Percentiles rank a stretch among this genome's conserved stretches.
Evolutionary conservation across 2,329 filamentous ascomycete genomes (phyloP).

Genomic region (Biscogniauxia mediterranea): DNA sequence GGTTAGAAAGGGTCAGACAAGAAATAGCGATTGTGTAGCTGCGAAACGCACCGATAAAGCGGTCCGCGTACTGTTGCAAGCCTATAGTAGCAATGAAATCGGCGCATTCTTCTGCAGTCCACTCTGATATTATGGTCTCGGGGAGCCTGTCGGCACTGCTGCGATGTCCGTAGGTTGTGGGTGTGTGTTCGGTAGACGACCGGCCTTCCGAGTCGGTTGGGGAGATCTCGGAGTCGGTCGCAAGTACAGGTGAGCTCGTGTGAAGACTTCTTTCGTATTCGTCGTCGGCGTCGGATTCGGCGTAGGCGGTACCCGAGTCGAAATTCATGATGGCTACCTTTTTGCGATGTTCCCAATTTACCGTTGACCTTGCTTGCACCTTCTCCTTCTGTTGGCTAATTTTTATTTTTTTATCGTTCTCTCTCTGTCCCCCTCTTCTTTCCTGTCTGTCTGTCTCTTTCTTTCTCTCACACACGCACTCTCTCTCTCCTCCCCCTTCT

Average conservation of each 20-base stretch:
- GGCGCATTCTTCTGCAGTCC: conserved; percentile 83
- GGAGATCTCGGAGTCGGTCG: conserved; percentile 65
- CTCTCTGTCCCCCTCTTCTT: background rate
- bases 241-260: conserved; percentile 64
- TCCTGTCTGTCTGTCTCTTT: background rate
- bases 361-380: background rate
- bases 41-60: conserved; percentile 69
- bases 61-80: conserved; percentile 76
- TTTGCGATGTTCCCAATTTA: background rate
- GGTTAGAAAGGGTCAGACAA: conserved; percentile 19
- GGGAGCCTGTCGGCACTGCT: conserved; percentile 64
- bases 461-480: no score
- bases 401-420: no score
- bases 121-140: conserved; percentile 74
- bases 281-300: conserved; percentile 79
- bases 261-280: conserved; percentile 75
- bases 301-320: conserved; percentile 66
- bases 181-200: conserved; percentile 71
- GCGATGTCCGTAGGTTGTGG: conserved; percentile 72
- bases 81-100: conserved; percentile 82
- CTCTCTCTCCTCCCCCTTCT: background rate
- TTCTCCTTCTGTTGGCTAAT: background rate
- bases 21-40: conserved; percentile 1
- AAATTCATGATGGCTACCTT: conserved; percentile 50
- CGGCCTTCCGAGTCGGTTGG: conserved; percentile 71